These are phyloP conservation scores for Telopea speciosissima DNA, from an alignment of 177 flowering plant genomes.

Conservation along the genomic window DNA sequence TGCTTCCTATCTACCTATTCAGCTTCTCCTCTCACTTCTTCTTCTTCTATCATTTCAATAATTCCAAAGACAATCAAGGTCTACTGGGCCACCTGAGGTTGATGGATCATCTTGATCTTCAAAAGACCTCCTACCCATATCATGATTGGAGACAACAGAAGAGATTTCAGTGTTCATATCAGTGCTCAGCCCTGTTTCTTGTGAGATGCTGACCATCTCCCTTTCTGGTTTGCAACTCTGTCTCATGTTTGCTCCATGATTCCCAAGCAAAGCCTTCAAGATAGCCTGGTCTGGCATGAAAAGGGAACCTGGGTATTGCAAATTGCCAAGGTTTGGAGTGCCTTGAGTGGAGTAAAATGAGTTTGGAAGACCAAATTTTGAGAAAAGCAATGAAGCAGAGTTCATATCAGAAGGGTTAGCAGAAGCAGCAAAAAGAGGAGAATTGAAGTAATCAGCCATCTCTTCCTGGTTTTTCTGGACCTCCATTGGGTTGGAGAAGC, in stretches of 20 bases:
- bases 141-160: constrained; percentile 45
- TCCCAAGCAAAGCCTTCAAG: constrained; percentile 34
- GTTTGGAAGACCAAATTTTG: constrained; percentile 24
- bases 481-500: constrained; percentile 78
- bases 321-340: constrained; percentile 12
- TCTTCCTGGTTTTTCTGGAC: constrained; percentile 26
- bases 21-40: no score
- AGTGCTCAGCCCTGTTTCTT: constrained; percentile 43
- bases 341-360: constrained; percentile 23
- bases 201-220: constrained; percentile 45
- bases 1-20: no score
- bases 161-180: constrained; percentile 60
- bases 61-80: constrained; percentile 52
- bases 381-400: constrained; percentile 21
- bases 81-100: constrained; percentile 39
- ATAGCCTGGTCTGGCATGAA: constrained; percentile 38
- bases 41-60: constrained; percentile 26
- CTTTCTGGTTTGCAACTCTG: constrained; percentile 41
- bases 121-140: constrained; percentile 35
- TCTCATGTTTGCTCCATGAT: constrained; percentile 28
- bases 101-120: constrained; percentile 44
- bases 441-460: constrained; percentile 14
- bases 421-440: constrained; percentile 15
- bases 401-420: constrained; percentile 17
- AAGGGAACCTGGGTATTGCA: constrained; percentile 29